phyloP scores from a whole-genome alignment of 2,329 filamentous ascomycete species.

The Fusarium euwallaceae region DNA sequence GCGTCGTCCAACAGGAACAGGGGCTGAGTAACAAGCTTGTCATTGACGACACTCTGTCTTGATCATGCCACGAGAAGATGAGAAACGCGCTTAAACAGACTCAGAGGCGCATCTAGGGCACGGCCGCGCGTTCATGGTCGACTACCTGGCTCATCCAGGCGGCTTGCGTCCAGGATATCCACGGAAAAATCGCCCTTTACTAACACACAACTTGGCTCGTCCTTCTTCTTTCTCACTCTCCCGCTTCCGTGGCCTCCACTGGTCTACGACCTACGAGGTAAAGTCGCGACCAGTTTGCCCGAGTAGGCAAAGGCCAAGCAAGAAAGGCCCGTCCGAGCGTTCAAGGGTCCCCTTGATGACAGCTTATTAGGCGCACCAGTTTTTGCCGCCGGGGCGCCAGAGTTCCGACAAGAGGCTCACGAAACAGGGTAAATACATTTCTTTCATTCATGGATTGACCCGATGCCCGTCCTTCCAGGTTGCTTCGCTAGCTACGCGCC shows the following conservation, averaged over 20 bases:
- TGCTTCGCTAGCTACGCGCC: slow-evolving; percentile 6
- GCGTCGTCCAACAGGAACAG: neutral
- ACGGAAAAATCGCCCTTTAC: slow-evolving; percentile 14
- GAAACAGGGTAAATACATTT: neutral
- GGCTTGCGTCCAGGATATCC: neutral
- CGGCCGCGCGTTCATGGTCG: slow-evolving; percentile 8
- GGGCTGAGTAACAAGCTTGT: neutral
- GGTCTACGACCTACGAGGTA: slow-evolving; percentile 21
- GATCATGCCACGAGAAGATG: neutral
- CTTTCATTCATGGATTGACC: slow-evolving; percentile 12
- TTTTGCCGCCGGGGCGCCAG: slow-evolving; percentile 39
- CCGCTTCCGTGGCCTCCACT: slow-evolving; percentile 18
- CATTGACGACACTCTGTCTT: neutral
- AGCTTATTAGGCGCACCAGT: slow-evolving; percentile 30
- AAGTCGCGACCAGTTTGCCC: slow-evolving; percentile 42
- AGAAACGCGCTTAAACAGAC: slow-evolving; percentile 13
- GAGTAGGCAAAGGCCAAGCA: slow-evolving; percentile 35
- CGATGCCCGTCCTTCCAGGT: slow-evolving; percentile 1
- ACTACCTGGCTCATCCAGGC: neutral
- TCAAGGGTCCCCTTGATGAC: slow-evolving; percentile 36
- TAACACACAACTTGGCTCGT: slow-evolving; percentile 1
- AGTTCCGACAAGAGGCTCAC: neutral
- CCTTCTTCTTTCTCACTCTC: slow-evolving; percentile 9
- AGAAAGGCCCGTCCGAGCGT: slow-evolving; percentile 22
- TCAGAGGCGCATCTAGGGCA: slow-evolving; percentile 7